Evolutionary conservation across 2,329 filamentous ascomycete species (phyloP).

Genomic region (Aspergillus flavus): DNA sequence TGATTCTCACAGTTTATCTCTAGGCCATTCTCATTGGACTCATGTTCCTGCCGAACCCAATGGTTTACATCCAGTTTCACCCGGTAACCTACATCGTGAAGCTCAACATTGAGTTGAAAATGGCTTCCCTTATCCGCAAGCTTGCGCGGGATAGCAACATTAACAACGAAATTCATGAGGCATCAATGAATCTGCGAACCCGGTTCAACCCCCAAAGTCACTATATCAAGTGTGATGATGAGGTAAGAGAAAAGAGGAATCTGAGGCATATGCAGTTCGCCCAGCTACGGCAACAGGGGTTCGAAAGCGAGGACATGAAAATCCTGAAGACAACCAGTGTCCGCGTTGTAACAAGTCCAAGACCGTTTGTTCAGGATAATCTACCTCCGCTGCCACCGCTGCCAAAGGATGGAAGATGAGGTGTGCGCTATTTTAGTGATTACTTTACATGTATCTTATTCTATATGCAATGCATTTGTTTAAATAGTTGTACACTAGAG

Average conservation of each 20-base stretch:
- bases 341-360: background rate
- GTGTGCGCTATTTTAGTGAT: background rate
- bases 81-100: background rate
- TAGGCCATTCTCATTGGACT: background rate
- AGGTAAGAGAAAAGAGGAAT: background rate
- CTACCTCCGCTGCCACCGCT: background rate
- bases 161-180: background rate
- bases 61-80: background rate
- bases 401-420: background rate
- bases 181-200: background rate
- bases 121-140: background rate
- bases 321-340: constrained; percentile 1
- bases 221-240: background rate
- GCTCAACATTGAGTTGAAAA: constrained; percentile 1
- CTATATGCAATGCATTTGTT: background rate
- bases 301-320: background rate
- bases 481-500: background rate
- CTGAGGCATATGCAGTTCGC: background rate
- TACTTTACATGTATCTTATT: background rate
- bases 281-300: background rate
- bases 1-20: background rate
- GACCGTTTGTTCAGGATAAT: background rate
- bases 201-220: background rate
- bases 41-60: background rate
- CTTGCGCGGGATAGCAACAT: background rate